Conservation (phyloP, 2,329 filamentous ascomycete genomes). For the Fusarium verticillioides region DNA sequence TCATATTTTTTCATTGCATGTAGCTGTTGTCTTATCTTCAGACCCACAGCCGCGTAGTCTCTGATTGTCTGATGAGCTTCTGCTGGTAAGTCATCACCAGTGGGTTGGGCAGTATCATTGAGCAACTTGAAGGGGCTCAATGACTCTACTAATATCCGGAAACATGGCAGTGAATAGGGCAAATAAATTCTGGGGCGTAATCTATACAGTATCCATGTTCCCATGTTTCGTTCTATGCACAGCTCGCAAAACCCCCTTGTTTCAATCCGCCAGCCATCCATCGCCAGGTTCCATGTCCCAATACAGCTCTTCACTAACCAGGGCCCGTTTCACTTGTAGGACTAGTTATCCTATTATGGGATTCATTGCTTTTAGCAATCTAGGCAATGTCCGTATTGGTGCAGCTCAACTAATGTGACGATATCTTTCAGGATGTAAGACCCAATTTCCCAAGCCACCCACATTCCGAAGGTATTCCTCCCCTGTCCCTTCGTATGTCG, state of each 20-base stretch:
- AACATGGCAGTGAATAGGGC: not conserved
- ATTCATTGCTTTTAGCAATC: too few relatives aligned
- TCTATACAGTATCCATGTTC: not conserved
- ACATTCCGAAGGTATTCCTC: not conserved
- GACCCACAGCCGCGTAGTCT: not conserved
- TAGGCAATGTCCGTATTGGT: not conserved
- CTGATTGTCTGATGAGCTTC: too few relatives aligned
- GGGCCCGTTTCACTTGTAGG: conserved; percentile 11
- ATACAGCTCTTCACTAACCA: not conserved
- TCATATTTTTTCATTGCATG: not conserved
- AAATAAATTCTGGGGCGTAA: not conserved
- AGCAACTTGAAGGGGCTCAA: not conserved
- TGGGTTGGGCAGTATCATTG: not conserved
- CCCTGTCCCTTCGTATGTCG: not conserved
- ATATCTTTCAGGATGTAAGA: not conserved
- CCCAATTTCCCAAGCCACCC: not conserved
- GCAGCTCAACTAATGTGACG: not conserved
- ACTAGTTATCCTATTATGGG: not conserved
- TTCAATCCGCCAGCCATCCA: not conserved
- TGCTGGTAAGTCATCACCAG: not conserved
- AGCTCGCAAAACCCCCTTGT: not conserved
- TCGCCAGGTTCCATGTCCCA: not conserved
- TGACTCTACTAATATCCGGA: not conserved
- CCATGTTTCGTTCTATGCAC: not conserved
- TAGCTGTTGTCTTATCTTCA: not conserved